A percentile compares a stretch with the other conserved stretches of the same genome.
These are phyloP conservation scores for Blumeria graminis DNA, from an alignment of 2,329 filamentous ascomycete genomes.

Conservation along the genomic window DNA sequence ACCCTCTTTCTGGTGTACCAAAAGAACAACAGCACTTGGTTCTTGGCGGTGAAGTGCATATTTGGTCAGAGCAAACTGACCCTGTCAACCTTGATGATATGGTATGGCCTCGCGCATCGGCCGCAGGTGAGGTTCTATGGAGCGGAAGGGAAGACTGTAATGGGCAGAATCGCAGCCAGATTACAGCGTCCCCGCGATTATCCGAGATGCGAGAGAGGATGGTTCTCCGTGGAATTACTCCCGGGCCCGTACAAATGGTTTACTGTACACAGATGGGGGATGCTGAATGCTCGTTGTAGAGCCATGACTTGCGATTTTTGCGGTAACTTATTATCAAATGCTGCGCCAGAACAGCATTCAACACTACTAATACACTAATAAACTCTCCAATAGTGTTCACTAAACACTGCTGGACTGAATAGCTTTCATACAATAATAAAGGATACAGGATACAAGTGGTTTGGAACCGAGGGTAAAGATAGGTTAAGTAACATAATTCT, in stretches of 20 bases:
- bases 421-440: no score
- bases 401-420: no score
- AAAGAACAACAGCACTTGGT: constrained; percentile 38
- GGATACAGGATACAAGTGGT: no score
- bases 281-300: constrained; percentile 20
- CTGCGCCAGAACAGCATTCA: background rate
- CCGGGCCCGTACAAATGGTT: constrained; percentile 45
- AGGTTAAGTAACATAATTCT: no score
- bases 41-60: constrained; percentile 56
- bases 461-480: no score
- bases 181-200: constrained; percentile 43
- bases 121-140: constrained; percentile 62
- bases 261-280: constrained; percentile 42
- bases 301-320: background rate
- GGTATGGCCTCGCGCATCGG: constrained; percentile 54
- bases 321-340: background rate
- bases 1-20: constrained; percentile 43
- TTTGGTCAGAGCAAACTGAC: constrained; percentile 69
- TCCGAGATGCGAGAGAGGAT: constrained; percentile 56
- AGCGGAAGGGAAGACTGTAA: constrained; percentile 40
- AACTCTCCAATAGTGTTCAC: no score
- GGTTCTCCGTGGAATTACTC: constrained; percentile 39
- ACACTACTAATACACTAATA: no score
- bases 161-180: constrained; percentile 46
- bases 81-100: constrained; percentile 47